These are phyloP conservation scores for Coemansia erecta DNA, from an alignment of 192 early-diverging fungal genomes.

Conservation along the genomic window DNA sequence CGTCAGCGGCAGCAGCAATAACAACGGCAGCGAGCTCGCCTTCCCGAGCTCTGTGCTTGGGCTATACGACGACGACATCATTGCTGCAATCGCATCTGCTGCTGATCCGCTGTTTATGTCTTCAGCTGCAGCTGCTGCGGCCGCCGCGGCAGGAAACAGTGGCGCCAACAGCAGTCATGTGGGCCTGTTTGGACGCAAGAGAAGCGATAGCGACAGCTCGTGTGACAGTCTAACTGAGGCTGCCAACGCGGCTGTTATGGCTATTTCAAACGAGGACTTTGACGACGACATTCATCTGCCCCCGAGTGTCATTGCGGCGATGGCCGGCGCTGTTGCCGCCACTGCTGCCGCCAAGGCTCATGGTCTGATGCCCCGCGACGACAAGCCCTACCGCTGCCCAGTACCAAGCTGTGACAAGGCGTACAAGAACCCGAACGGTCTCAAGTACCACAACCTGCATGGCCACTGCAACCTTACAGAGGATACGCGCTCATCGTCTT, in stretches of 20 bases:
- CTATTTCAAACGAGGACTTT: slow-evolving; percentile 37
- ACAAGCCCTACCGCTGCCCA: slow-evolving; percentile 89
- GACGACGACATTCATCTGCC: slow-evolving; percentile 50
- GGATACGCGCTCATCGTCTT: slow-evolving; percentile 55
- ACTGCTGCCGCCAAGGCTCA: slow-evolving; percentile 49
- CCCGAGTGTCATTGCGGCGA: slow-evolving; percentile 54
- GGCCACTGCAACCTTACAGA: slow-evolving; percentile 75
- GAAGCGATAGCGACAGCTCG: slow-evolving; percentile 15
- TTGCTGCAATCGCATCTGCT: slow-evolving; percentile 51
- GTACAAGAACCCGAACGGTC: slow-evolving; percentile 98
- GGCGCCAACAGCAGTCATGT: slow-evolving; percentile 4
- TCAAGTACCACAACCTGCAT: slow-evolving; percentile 97
- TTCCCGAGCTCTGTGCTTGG: slow-evolving; percentile 43
- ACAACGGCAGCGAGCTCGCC: slow-evolving; percentile 16
- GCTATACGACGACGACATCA: slow-evolving; percentile 55
- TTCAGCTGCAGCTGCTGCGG: slow-evolving; percentile 28
- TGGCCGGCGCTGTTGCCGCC: slow-evolving; percentile 50
- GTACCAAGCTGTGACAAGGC: slow-evolving; percentile 86
- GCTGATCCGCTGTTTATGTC: slow-evolving; percentile 52
- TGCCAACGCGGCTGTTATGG: slow-evolving; percentile 33
- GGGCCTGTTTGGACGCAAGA: slow-evolving; percentile 8
- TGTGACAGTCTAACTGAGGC: slow-evolving; percentile 34
- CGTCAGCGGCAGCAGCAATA: slow-evolving; percentile 7
- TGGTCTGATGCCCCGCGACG: slow-evolving; percentile 53
- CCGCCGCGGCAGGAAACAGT: slow-evolving; percentile 15